Base-by-base conservation (phyloP, 1,139 yeast genomes). In the Sugiyamaella novakii region DNA sequence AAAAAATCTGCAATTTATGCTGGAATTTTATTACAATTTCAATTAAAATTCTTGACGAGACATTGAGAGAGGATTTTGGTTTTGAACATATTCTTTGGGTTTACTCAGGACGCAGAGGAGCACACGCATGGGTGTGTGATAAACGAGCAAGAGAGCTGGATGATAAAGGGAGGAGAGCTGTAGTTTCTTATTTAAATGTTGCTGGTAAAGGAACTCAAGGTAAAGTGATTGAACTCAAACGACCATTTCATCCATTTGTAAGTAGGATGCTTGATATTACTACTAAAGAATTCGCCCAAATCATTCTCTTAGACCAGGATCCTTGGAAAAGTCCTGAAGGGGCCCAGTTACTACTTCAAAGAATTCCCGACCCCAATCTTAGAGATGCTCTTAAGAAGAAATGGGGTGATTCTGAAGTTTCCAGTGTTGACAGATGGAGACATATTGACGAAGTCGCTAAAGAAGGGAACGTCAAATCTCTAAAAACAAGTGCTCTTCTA, bases 101-200 rank as follows among this genome's bases (percentile, higher is more conserved):
- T 2, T 92, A 88, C 65, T 88, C 97, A 0, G 99, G 99, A 42
- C 84, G 99, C 74, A 86, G 99, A 77, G 99, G 99, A 67, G 96
- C 95, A 21, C 99, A 92, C 75, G 95, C 98, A 60, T 92, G 99
- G 99, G 78, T 92, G 21, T 87, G 96, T 67, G 98, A 94, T 65
- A 70, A 79, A 47, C 73, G 91, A 44, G 96, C 97, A 0, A 74
- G 97, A 50, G 64, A 68, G 2, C 70, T 92, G 56, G 87, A 80
- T 59, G 98, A 94, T 64, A 60, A 71, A 3, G 79, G 80, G 50
- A 78, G 99, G 59, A 76, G 84, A 57, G 81, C 95, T 1, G 78
- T 92, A 10, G 83, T 91, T 28, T 91, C 87, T 56, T 92, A 92
- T 64, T 69, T 94, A 62, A 94, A 87, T 60, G 83, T 91, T 0